Evolutionary conservation across 2,329 filamentous ascomycete species (phyloP).

Genomic region (Arthrinium phaeospermum): DNA sequence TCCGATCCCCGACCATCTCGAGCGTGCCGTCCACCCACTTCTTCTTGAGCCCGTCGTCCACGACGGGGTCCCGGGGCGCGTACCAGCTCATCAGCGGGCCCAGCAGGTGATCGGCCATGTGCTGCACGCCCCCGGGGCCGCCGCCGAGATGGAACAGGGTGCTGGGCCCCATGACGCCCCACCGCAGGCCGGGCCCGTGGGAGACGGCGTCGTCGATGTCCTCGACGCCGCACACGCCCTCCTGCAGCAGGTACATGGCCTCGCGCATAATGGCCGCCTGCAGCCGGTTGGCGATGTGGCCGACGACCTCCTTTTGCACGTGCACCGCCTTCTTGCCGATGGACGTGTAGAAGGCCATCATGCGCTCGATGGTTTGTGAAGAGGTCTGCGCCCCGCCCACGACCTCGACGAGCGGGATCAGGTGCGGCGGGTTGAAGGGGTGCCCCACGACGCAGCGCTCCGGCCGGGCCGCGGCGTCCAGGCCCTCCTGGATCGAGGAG

Average conservation of each 20-base stretch:
- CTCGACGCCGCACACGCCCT: conserved; percentile 25
- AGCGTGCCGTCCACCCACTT: conserved; percentile 29
- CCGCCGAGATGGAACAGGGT: conserved; percentile 29
- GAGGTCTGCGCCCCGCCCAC: conserved; percentile 43
- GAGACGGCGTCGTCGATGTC: conserved; percentile 30
- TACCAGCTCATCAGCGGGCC: conserved; percentile 31
- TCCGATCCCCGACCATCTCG: conserved; percentile 24
- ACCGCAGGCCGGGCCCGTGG: conserved; percentile 28
- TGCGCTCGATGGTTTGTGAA: conserved; percentile 29
- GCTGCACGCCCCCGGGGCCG: conserved; percentile 27
- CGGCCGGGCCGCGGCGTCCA: conserved; percentile 30
- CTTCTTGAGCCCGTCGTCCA: conserved; percentile 28
- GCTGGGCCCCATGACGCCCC: conserved; percentile 31
- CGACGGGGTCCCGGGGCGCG: conserved; percentile 28
- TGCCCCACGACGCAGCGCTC: conserved; percentile 49
- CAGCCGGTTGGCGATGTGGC: conserved; percentile 52
- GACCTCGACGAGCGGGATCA: conserved; percentile 54
- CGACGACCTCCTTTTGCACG: conserved; percentile 47
- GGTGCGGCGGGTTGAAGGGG: conserved; percentile 55
- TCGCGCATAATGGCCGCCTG: conserved; percentile 46
- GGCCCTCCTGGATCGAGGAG: conserved; percentile 37
- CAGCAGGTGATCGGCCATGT: conserved; percentile 30
- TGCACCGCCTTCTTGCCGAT: conserved; percentile 48
- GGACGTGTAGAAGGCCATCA: conserved; percentile 45
- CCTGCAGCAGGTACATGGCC: conserved; percentile 36